Conservation (phyloP, 2,329 filamentous ascomycete genomes). For the Thielaviopsis ethacetica region DNA sequence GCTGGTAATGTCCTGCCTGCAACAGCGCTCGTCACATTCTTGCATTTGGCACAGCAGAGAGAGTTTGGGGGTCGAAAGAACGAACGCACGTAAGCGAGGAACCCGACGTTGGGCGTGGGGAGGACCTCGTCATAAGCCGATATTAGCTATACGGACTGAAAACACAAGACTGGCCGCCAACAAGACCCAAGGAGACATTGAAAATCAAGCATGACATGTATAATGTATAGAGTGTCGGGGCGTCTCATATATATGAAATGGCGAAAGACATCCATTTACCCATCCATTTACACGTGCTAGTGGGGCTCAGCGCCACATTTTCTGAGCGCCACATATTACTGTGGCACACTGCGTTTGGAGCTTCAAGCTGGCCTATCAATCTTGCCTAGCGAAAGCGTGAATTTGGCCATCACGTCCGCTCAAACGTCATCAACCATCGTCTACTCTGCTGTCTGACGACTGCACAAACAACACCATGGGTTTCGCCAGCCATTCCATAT, state of each 20-base stretch:
- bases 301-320: too few species aligned
- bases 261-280: too few species aligned
- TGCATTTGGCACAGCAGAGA: not conserved
- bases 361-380: not conserved
- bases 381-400: not conserved
- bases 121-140: not conserved
- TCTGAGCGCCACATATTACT: not conserved
- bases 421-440: not conserved
- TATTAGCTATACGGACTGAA: too few species aligned
- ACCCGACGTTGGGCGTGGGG: not conserved
- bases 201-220: too few species aligned
- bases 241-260: too few species aligned
- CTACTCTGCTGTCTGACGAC: not conserved
- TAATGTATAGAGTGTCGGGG: too few species aligned
- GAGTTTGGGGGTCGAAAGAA: not conserved
- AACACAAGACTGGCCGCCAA: too few species aligned
- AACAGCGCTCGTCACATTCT: not conserved
- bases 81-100: not conserved
- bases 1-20: not conserved
- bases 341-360: not conserved
- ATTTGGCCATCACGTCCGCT: not conserved
- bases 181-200: too few species aligned
- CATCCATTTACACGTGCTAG: too few species aligned
- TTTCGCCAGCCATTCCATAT: constrained; percentile 4
- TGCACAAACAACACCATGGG: not conserved